These are phyloP conservation scores for Samsoniella hepiali DNA, from an alignment of 2,329 filamentous ascomycete genomes.

Conservation along the genomic window DNA sequence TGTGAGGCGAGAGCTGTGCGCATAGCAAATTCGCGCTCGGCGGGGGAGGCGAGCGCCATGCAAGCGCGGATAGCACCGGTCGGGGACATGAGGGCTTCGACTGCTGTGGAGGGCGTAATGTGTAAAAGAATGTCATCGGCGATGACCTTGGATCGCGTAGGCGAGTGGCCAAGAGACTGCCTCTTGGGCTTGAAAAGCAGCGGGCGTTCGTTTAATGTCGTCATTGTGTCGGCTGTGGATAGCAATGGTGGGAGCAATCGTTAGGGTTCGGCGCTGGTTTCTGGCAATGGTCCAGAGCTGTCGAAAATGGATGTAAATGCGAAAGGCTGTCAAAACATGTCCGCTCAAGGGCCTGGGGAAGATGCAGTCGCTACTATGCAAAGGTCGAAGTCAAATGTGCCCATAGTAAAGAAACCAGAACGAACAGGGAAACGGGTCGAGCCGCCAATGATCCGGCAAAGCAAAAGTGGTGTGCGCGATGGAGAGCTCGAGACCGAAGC, in stretches of 20 bases:
- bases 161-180: slow-evolving; percentile 36
- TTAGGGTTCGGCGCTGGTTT: background rate
- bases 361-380: slow-evolving; percentile 20
- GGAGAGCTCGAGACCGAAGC: background rate
- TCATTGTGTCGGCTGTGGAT: slow-evolving; percentile 21
- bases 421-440: background rate
- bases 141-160: slow-evolving; percentile 41
- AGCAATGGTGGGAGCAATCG: background rate
- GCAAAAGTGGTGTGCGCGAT: background rate
- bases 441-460: background rate
- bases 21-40: slow-evolving; percentile 69
- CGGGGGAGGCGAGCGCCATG: slow-evolving; percentile 58
- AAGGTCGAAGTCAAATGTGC: slow-evolving; percentile 24
- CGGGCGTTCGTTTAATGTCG: slow-evolving; percentile 34
- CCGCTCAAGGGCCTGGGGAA: slow-evolving; percentile 21
- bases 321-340: slow-evolving; percentile 16
- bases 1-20: slow-evolving; percentile 68
- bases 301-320: slow-evolving; percentile 20
- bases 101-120: slow-evolving; percentile 57
- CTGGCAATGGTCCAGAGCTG: background rate
- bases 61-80: slow-evolving; percentile 53
- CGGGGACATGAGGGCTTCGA: slow-evolving; percentile 57
- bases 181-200: slow-evolving; percentile 34
- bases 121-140: slow-evolving; percentile 59
- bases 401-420: slow-evolving; percentile 24